A percentile compares a stretch with the other conserved stretches of the same genome.
These are phyloP conservation scores for Penicillium manginii DNA, from an alignment of 495 filamentous ascomycete species.

Conservation along the genomic window DNA sequence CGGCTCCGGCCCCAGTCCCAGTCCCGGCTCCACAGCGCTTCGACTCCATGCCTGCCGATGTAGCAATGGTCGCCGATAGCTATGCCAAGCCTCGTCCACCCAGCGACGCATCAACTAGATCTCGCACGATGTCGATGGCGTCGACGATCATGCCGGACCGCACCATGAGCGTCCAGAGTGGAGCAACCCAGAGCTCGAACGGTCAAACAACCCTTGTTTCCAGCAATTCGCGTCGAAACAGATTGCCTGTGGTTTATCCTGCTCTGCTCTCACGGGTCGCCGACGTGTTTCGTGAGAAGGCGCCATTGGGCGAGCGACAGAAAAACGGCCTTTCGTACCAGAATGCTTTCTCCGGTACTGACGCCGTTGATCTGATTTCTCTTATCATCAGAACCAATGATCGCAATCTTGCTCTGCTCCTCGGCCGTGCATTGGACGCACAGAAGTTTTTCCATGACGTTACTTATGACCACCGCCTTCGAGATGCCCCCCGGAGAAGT, in stretches of 20 bases:
- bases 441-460: constrained; percentile 99
- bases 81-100: constrained; percentile 42
- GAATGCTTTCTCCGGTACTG: constrained; percentile 90
- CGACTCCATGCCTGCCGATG: constrained; percentile 29
- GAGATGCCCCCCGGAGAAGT: constrained; percentile 87
- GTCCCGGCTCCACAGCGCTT: constrained; percentile 9
- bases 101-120: constrained; percentile 48
- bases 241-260: constrained; percentile 85
- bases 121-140: constrained; percentile 85
- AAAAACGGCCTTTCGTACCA: constrained; percentile 99
- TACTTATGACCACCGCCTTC: constrained; percentile 92
- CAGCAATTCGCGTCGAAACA: constrained; percentile 52
- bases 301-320: constrained; percentile 78
- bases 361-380: constrained; percentile 92
- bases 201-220: constrained; percentile 47
- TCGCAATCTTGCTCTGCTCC: constrained; percentile 87
- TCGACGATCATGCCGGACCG: constrained; percentile 68
- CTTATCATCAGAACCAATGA: constrained; percentile 97
- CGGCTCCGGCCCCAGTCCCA: constrained; percentile 2
- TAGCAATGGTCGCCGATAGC: constrained; percentile 21
- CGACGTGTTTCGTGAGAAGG: constrained; percentile 85
- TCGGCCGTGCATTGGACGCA: constrained; percentile 94
- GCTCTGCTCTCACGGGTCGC: constrained; percentile 89
- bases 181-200: constrained; percentile 33
- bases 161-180: constrained; percentile 52